Conservation (phyloP, 805 yeast genomes). For the Saccharomyces mikatae region DNA sequence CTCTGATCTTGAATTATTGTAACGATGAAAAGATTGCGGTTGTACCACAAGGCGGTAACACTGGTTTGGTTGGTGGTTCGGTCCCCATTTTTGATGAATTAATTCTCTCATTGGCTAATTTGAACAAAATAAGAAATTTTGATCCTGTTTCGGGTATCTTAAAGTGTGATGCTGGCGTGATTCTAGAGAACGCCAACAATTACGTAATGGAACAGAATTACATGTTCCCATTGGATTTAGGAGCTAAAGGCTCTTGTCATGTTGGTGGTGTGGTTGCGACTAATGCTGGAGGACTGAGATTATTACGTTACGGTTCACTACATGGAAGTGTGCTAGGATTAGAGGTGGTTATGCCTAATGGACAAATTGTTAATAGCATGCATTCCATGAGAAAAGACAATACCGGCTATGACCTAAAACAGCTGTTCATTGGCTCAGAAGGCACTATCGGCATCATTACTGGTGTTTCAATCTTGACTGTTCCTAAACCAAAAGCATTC, state of each 20-base stretch:
- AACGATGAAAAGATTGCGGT: conserved; percentile 70
- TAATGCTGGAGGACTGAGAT: conserved; percentile 90
- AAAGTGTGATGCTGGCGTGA: conserved; percentile 85
- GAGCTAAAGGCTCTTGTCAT: conserved; percentile 95
- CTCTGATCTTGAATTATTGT: conserved; percentile 71
- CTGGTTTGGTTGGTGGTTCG: conserved; percentile 93
- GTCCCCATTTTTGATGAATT: conserved; percentile 89
- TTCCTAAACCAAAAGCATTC: conserved; percentile 75
- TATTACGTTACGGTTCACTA: conserved; percentile 80
- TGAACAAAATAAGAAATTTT: conserved; percentile 76
- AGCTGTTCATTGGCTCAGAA: conserved; percentile 86
- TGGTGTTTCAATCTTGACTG: conserved; percentile 82
- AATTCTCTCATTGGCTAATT: conserved; percentile 55
- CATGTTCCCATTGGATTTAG: conserved; percentile 87
- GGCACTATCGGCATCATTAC: conserved; percentile 89
- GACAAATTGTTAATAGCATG: conserved; percentile 71
- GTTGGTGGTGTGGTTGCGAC: conserved; percentile 94
- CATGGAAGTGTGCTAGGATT: conserved; percentile 89
- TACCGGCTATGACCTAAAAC: conserved; percentile 91
- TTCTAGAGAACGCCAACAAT: conserved; percentile 76
- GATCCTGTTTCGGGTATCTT: conserved; percentile 77
- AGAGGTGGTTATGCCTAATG: conserved; percentile 89
- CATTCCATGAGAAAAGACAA: conserved; percentile 86
- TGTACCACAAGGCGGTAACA: conserved; percentile 96
- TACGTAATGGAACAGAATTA: conserved; percentile 73